These are phyloP conservation scores for Aegilops tauschii DNA, from an alignment of 176 grass and related monocot genomes.

Conservation along the genomic window DNA sequence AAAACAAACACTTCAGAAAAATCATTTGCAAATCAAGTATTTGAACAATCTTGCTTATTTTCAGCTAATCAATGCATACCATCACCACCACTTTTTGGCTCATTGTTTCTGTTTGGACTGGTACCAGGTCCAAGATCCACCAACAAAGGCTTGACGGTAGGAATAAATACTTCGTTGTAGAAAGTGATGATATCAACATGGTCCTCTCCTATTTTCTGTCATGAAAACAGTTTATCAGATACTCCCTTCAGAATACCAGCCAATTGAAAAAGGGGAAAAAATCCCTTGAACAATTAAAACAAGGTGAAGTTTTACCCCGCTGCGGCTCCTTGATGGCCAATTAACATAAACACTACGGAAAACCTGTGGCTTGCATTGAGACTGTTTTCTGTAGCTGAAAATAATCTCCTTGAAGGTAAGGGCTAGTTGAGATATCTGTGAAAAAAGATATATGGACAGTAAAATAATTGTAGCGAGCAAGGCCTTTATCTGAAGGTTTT, in stretches of 20 bases:
- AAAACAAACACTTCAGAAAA: slow-evolving; percentile 27
- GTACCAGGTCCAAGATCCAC: slow-evolving; percentile 68
- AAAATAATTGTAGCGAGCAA: neutral
- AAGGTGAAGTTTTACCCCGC: slow-evolving; percentile 57
- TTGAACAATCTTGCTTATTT: slow-evolving; percentile 6
- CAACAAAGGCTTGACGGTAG: slow-evolving; percentile 78
- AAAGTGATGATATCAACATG: slow-evolving; percentile 97
- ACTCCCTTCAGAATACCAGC: neutral
- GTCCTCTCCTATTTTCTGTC: slow-evolving; percentile 84
- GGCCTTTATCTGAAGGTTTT: neutral
- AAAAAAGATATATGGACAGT: neutral
- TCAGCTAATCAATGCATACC: slow-evolving; percentile 38
- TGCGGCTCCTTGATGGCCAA: slow-evolving; percentile 71
- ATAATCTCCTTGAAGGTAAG: slow-evolving; percentile 98
- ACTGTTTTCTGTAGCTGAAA: slow-evolving; percentile 92
- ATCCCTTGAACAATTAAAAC: neutral
- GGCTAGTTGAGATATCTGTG: slow-evolving; percentile 83
- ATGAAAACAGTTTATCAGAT: slow-evolving; percentile 11
- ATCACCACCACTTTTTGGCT: slow-evolving; percentile 59
- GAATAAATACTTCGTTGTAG: slow-evolving; percentile 96
- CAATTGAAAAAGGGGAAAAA: slow-evolving; percentile 1
- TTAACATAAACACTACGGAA: slow-evolving; percentile 92
- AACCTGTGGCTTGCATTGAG: slow-evolving; percentile 97
- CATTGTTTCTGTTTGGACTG: slow-evolving; percentile 56
- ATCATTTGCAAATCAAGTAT: neutral